Percentiles rank a stretch among this genome's conserved stretches.
Evolutionary conservation across 345 rosid genomes (phyloP).

Genomic region (Capsella bursapastoris): DNA sequence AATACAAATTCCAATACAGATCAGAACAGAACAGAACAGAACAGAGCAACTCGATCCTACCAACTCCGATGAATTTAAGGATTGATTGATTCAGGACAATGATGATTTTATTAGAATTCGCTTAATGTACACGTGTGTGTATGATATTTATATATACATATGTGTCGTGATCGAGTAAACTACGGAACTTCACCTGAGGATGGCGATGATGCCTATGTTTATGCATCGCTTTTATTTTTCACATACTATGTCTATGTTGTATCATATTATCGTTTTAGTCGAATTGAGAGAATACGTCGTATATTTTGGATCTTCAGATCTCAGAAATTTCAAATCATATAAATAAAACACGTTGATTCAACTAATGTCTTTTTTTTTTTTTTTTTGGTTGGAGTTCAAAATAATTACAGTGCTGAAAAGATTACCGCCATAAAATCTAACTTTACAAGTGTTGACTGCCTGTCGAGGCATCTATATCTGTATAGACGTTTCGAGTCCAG

Average conservation of each 20-base stretch:
- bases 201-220: slow-evolving; percentile 22
- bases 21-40: background rate
- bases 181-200: slow-evolving; percentile 26
- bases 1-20: background rate
- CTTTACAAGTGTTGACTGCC: background rate
- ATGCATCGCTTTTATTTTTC: background rate
- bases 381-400: no score
- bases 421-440: slow-evolving; percentile 15
- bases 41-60: background rate
- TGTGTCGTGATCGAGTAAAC: slow-evolving; percentile 34
- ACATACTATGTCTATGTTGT: background rate
- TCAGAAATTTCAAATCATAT: background rate
- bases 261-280: background rate
- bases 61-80: slow-evolving; percentile 7
- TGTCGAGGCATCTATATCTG: background rate
- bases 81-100: background rate
- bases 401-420: background rate
- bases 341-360: background rate
- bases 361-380: background rate
- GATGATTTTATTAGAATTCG: background rate
- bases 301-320: background rate
- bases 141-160: background rate
- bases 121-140: slow-evolving; percentile 15
- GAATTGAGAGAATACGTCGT: background rate
- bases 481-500: background rate